Conservation (phyloP, 768 basidiomycete species). For the Mycena latifolia region DNA sequence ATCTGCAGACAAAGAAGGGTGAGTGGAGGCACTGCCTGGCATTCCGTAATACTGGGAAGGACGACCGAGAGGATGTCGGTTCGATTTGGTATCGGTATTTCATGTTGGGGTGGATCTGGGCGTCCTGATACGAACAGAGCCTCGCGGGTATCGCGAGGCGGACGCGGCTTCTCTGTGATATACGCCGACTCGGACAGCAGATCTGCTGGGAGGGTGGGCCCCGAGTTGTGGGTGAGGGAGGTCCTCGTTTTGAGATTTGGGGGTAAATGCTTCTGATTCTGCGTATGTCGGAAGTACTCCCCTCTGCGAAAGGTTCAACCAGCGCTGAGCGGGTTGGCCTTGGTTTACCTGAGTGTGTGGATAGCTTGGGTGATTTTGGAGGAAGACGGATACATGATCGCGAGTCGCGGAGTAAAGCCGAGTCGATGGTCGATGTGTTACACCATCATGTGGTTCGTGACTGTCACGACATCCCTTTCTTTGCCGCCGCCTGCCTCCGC, state of each 20-base stretch:
- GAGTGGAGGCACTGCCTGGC: constrained; percentile 61
- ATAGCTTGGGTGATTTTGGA: neutral
- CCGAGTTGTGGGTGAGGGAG: constrained; percentile 45
- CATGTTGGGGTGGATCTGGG: constrained; percentile 49
- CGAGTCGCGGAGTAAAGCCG: too few relatives aligned
- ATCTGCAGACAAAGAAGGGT: constrained; percentile 68
- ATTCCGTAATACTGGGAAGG: constrained; percentile 43
- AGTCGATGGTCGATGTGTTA: too few relatives aligned
- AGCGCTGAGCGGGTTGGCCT: too few relatives aligned
- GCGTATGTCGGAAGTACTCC: constrained; percentile 76
- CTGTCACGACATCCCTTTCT: too few relatives aligned
- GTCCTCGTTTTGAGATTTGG: constrained; percentile 36
- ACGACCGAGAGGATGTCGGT: constrained; percentile 67
- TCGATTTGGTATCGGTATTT: constrained; percentile 49
- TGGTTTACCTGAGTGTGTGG: constrained; percentile 12
- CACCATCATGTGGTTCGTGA: too few relatives aligned
- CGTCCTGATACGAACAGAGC: constrained; percentile 36
- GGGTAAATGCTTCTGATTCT: constrained; percentile 53
- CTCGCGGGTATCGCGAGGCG: constrained; percentile 27
- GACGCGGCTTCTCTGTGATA: constrained; percentile 20
- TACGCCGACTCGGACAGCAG: constrained; percentile 39
- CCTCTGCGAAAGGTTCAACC: constrained; percentile 63
- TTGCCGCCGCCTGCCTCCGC: neutral
- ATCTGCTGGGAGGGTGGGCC: constrained; percentile 60
- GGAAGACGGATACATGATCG: too few relatives aligned